These are phyloP conservation scores for Cyclostephanos tholiformis DNA, from an alignment of 108 stramenopile species.

Conservation along the genomic window DNA sequence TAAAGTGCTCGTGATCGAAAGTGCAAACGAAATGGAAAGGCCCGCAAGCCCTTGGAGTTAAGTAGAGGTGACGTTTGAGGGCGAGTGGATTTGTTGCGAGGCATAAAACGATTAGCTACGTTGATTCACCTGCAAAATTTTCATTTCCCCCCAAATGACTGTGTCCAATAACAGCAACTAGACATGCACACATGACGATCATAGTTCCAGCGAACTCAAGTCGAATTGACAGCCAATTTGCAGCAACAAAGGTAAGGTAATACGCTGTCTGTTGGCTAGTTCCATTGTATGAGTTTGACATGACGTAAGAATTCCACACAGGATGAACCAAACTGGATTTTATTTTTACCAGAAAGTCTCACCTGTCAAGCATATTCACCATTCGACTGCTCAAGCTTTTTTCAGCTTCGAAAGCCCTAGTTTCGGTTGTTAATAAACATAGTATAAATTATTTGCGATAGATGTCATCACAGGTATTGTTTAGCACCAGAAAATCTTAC, in stretches of 20 bases:
- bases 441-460: no score
- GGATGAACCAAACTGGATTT: no score
- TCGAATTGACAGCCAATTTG: slow-evolving; percentile 96
- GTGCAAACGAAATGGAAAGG: slow-evolving; percentile 88
- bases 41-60: slow-evolving; percentile 67
- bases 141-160: slow-evolving; percentile 60
- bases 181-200: slow-evolving; percentile 66
- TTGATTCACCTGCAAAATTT: slow-evolving; percentile 65
- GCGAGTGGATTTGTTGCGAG: neutral
- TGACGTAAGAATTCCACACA: no score
- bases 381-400: slow-evolving; percentile 67
- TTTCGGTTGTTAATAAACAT: no score
- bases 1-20: slow-evolving; percentile 86
- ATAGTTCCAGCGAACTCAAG: slow-evolving; percentile 86
- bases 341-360: no score
- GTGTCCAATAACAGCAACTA: slow-evolving; percentile 58
- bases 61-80: neutral
- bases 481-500: no score
- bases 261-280: slow-evolving; percentile 82
- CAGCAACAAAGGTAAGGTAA: slow-evolving; percentile 80
- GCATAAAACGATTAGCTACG: neutral
- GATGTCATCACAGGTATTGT: no score
- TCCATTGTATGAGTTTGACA: no score
- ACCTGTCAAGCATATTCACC: slow-evolving; percentile 57
- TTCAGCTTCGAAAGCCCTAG: slow-evolving; percentile 79